phyloP scores from a whole-genome alignment of 768 basidiomycete species.

The Strobilomyces echinocephalus region DNA sequence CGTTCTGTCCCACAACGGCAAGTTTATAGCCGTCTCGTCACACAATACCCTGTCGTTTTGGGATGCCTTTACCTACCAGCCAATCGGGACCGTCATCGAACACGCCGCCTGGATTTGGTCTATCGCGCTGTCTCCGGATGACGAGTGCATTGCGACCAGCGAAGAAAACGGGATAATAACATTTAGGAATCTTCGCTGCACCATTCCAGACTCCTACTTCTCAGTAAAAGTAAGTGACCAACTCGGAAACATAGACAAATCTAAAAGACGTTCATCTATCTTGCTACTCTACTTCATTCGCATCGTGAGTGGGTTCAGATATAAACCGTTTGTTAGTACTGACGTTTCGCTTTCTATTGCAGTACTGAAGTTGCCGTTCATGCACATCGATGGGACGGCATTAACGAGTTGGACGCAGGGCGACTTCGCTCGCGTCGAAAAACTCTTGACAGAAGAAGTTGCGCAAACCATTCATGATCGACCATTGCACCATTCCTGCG shows the following conservation, averaged over 20 bases:
- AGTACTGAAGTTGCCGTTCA: background rate
- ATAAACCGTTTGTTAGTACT: background rate
- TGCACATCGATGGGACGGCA: background rate
- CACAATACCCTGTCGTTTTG: conserved; percentile 1
- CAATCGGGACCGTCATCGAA: background rate
- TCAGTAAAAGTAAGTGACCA: background rate
- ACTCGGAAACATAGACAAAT: background rate
- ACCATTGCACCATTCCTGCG: background rate
- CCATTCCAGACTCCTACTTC: background rate
- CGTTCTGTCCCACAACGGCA: background rate
- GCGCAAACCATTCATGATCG: background rate
- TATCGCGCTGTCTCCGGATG: background rate
- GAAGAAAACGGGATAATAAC: background rate
- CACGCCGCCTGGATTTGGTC: background rate
- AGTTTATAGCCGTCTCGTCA: background rate
- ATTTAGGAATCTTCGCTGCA: background rate
- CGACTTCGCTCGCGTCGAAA: background rate
- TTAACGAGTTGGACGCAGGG: background rate
- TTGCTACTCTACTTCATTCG: background rate
- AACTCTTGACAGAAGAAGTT: conserved; percentile 2
- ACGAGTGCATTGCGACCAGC: conserved; percentile 1
- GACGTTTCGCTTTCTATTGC: background rate
- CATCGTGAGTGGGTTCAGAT: background rate
- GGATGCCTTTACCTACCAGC: background rate
- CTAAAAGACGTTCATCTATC: background rate